A percentile compares a stretch with the other conserved stretches of the same genome.
Conservation (phyloP, 2,329 filamentous ascomycete genomes). For the Exophiala mesophila region DNA sequence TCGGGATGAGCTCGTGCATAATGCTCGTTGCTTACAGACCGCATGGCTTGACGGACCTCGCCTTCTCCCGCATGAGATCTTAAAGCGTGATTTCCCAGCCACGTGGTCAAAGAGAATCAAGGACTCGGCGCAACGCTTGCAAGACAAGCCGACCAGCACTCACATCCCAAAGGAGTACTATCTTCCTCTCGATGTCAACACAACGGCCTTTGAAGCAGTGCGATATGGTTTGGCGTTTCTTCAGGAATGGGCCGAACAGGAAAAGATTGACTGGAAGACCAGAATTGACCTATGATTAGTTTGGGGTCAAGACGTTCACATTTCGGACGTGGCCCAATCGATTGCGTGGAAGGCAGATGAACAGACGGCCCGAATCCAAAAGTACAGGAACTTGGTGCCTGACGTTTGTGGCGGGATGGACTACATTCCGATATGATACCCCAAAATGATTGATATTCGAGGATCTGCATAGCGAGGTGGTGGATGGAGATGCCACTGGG, state of each 20-base stretch:
- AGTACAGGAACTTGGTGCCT: too few relatives aligned
- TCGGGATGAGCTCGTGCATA: conserved; percentile 37
- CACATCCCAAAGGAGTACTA: conserved; percentile 34
- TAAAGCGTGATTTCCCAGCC: conserved; percentile 38
- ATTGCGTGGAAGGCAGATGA: too few relatives aligned
- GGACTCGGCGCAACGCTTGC: conserved; percentile 35
- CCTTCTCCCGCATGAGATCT: conserved; percentile 37
- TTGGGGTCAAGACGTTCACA: too few relatives aligned
- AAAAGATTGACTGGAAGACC: conserved; percentile 42
- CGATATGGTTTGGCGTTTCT: conserved; percentile 42
- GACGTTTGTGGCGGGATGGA: too few relatives aligned
- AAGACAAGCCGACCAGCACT: conserved; percentile 24
- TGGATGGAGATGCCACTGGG: too few relatives aligned
- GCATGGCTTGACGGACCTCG: conserved; percentile 42
- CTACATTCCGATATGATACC: too few relatives aligned
- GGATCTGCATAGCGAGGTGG: too few relatives aligned
- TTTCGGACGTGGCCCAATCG: too few relatives aligned
- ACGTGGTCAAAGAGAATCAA: conserved; percentile 41
- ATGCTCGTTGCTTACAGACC: conserved; percentile 38
- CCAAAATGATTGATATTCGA: too few relatives aligned
- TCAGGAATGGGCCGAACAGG: conserved; percentile 43
- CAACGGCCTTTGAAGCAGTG: conserved; percentile 41
- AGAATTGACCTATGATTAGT: conserved; percentile 37
- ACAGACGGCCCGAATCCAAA: too few relatives aligned
- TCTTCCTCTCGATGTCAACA: conserved; percentile 41